phyloP scores from a whole-genome alignment of 495 filamentous ascomycete genomes.

The Podospora conica region DNA sequence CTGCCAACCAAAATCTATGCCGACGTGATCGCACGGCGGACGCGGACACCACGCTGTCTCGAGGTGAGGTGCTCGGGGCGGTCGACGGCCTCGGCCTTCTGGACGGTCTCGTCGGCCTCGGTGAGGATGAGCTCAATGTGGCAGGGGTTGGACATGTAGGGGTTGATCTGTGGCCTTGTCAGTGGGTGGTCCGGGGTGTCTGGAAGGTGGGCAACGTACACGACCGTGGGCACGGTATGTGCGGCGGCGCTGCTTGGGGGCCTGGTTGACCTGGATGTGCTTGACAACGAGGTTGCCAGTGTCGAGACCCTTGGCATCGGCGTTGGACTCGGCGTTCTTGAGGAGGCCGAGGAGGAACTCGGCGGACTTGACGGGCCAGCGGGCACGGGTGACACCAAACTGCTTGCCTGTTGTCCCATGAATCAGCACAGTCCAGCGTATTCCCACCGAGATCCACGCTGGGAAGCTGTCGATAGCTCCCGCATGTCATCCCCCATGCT shows the following conservation, averaged over 20 bases:
- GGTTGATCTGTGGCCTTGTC: constrained; percentile 72
- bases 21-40: constrained; percentile 72
- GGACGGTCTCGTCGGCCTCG: constrained; percentile 85
- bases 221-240: constrained; percentile 99
- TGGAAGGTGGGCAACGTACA: constrained; percentile 56
- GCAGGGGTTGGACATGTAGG: constrained; percentile 99
- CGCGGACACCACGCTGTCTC: constrained; percentile 78
- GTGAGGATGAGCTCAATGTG: constrained; percentile 99
- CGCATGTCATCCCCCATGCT: background rate
- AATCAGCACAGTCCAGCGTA: constrained; percentile 22
- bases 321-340: constrained; percentile 99
- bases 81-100: constrained; percentile 66
- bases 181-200: constrained; percentile 17
- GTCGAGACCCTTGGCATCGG: constrained; percentile 97
- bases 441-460: background rate
- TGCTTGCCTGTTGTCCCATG: constrained; percentile 70
- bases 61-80: constrained; percentile 65
- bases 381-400: constrained; percentile 92
- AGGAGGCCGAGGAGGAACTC: constrained; percentile 95
- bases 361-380: constrained; percentile 98
- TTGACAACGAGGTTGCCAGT: constrained; percentile 93
- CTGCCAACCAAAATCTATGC: constrained; percentile 46
- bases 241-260: constrained; percentile 92
- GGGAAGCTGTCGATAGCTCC: background rate
- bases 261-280: constrained; percentile 99